Base-by-base conservation (phyloP, 768 basidiomycete genomes). In the Xerocomus potaroensis region DNA sequence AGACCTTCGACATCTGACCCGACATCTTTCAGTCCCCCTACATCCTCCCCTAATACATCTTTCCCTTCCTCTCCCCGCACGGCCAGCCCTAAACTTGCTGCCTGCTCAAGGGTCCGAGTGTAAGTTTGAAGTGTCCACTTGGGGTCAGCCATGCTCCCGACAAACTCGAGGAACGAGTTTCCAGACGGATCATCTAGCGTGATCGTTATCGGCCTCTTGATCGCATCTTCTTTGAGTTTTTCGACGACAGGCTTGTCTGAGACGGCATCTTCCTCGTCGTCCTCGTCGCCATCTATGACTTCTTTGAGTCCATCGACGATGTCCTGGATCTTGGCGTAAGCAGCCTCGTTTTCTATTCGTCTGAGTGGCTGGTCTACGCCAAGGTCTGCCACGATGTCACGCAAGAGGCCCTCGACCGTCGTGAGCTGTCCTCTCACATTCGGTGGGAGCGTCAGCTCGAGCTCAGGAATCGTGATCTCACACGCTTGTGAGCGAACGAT, bases 161-260 rank as follows among this genome's bases (percentile, higher is more conserved):
- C 57, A 60, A 95, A 94, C 69, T 96, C 92, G 66, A 96, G 73
- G 73, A 94, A 98, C n/a, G 91, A 94, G 68, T 95, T 94, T 7
- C 96, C 96, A 1, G 92, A 73, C 1, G 94, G 94, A 62, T 99
- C 96, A 58, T 98, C 91, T 16, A 99, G 71, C 43, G 75, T 82
- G 45, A 98, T 59, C 0, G 91, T 93, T 61, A 98, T 91, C 3
- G 82, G 66, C 18, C 72, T 74, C 70, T 91, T 79, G 2, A 84
- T 78, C 8, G 69, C 58, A 22, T 79, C 74, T 10, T 72, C 70
- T 43, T 72, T 67, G 37, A 60, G 61, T 16, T 61, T 61, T 33
- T 56, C 49, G 0, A 68, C 63, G 18, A 66, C 65, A 29, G 66
- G 65, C 23, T 63, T 57, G 22, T 36, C 40, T 2, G 58, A 56